Evolutionary conservation across 2,329 filamentous ascomycete genomes (phyloP).

Genomic region (Cyphellophora attinorum): DNA sequence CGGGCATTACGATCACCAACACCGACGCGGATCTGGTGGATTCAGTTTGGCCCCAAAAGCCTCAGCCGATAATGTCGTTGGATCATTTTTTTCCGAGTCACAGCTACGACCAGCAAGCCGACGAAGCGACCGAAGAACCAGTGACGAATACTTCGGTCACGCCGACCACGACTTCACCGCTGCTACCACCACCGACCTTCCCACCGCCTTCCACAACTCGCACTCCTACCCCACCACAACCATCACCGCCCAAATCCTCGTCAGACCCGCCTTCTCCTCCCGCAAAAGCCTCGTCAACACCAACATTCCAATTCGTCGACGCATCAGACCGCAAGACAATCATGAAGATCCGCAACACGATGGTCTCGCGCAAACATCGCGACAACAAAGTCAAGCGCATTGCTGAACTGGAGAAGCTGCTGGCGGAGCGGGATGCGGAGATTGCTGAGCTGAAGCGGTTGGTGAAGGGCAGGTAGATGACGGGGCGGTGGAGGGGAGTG

Average conservation of each 20-base stretch:
- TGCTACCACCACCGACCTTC: background rate
- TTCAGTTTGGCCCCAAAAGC: background rate
- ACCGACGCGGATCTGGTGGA: background rate
- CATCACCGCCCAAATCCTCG: background rate
- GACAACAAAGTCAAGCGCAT: constrained; percentile 18
- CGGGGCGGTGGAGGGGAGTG: background rate
- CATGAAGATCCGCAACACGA: constrained; percentile 16
- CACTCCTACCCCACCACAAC: background rate
- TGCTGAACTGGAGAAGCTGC: constrained; percentile 16
- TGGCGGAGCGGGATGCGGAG: constrained; percentile 12
- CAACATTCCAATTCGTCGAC: constrained; percentile 17
- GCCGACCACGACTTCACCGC: background rate
- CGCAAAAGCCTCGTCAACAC: background rate
- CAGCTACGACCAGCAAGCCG: too few species aligned
- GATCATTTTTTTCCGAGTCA: background rate
- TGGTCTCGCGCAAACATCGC: constrained; percentile 17
- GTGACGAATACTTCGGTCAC: background rate
- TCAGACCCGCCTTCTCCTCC: background rate
- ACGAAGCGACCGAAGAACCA: background rate
- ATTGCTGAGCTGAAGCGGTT: constrained; percentile 11
- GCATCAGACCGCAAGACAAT: constrained; percentile 17
- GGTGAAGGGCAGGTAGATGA: too few species aligned
- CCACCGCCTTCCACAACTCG: background rate
- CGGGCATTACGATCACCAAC: too few species aligned
- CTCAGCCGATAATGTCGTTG: background rate